A percentile compares a stretch with the other conserved stretches of the same genome.
These are phyloP conservation scores for Tarenaya hassleriana DNA, from an alignment of 345 rosid species.

Conservation along the genomic window DNA sequence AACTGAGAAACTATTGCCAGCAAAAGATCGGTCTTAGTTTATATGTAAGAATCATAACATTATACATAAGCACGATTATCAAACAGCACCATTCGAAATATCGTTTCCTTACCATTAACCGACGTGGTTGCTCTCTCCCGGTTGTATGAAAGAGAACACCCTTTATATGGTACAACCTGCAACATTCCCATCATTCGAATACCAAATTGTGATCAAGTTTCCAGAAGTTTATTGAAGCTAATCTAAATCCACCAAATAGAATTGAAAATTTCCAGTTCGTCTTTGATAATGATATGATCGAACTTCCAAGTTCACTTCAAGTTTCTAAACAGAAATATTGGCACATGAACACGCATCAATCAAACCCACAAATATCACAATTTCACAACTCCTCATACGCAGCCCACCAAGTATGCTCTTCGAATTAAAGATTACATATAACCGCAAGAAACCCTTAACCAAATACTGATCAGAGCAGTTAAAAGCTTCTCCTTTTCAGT, in stretches of 20 bases:
- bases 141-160: conserved; percentile 21
- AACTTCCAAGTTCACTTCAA: not conserved
- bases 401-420: too few relatives aligned
- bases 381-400: not conserved
- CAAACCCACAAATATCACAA: not conserved
- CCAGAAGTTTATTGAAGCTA: not conserved
- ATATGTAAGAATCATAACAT: not conserved
- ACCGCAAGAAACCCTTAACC: not conserved
- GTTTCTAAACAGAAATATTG: not conserved
- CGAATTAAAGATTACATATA: not conserved
- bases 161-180: conserved; percentile 38
- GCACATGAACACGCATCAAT: not conserved
- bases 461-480: not conserved
- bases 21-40: too few relatives aligned
- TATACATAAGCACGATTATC: not conserved
- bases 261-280: not conserved
- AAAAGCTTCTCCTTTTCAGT: conserved; percentile 1
- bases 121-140: conserved; percentile 26
- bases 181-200: conserved; percentile 2
- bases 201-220: too few relatives aligned
- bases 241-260: not conserved
- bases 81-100: not conserved
- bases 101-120: conserved; percentile 34
- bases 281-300: not conserved
- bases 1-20: too few relatives aligned